phyloP scores from a whole-genome alignment of 2,329 filamentous ascomycete genomes.

The Pyrenophora tritici-repentis region DNA sequence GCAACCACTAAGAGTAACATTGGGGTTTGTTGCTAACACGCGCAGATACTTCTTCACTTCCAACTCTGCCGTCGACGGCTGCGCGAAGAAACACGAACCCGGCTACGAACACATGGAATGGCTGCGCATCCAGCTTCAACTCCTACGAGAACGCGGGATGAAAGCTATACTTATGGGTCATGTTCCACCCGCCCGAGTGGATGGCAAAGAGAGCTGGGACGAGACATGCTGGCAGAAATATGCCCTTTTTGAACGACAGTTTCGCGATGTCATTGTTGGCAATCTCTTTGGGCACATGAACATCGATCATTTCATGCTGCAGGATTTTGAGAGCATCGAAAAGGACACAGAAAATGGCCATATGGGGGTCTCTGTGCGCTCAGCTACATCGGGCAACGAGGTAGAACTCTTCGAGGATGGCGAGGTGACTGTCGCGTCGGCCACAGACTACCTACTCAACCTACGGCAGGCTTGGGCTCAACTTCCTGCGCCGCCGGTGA shows the following conservation, averaged over 20 bases:
- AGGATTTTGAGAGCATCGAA: slow-evolving; percentile 79
- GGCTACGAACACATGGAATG: slow-evolving; percentile 96
- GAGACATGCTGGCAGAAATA: slow-evolving; percentile 99
- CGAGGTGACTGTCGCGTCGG: slow-evolving; percentile 68
- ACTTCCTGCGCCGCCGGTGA: slow-evolving; percentile 59
- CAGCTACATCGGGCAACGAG: slow-evolving; percentile 34
- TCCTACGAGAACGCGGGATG: slow-evolving; percentile 81
- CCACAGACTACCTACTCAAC: slow-evolving; percentile 78
- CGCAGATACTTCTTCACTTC: slow-evolving; percentile 84
- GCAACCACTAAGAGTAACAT: neutral
- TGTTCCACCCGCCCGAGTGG: slow-evolving; percentile 85
- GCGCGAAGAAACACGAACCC: slow-evolving; percentile 75
- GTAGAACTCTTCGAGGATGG: slow-evolving; percentile 42
- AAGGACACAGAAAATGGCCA: slow-evolving; percentile 56
- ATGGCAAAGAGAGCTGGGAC: slow-evolving; percentile 87
- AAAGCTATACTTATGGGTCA: slow-evolving; percentile 95
- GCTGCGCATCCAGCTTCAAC: slow-evolving; percentile 85
- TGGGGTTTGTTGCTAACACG: neutral
- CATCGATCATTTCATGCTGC: slow-evolving; percentile 93
- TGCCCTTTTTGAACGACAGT: slow-evolving; percentile 85
- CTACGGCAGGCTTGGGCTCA: slow-evolving; percentile 78
- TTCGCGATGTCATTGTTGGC: slow-evolving; percentile 83
- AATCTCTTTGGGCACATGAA: slow-evolving; percentile 96
- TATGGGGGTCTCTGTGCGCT: slow-evolving; percentile 40
- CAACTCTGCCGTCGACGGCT: slow-evolving; percentile 93